Evolutionary conservation across 257 asterid genomes (phyloP), one percentile per base, ranked within the genome.

Genomic region (Verbena officinalis): DNA sequence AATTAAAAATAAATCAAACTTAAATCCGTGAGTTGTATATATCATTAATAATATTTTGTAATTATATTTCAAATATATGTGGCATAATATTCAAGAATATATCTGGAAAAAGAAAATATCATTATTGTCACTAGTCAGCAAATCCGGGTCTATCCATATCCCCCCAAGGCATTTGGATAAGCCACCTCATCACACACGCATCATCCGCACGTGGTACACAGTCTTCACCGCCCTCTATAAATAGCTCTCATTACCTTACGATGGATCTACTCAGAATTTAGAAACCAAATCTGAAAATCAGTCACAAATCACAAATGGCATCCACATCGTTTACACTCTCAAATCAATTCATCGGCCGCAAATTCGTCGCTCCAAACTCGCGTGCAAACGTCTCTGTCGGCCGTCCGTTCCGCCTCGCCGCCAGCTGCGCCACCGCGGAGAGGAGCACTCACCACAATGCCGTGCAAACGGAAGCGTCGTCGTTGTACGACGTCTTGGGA

Each of bases 401-500:
- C 77, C 68, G 15, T 9, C 57, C 54, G 12, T 31, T 19, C 30
- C 73, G 71, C 15, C 14, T 75, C 59, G 65, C 83, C 58, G 73
- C 81, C 62, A 19, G 55, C 1, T 73, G 49, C 61, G 55, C 80
- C 69, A 72, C 81, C 24, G 70, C 75, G 1, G 70, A 73, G 1
- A 69, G 46, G 51, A 62, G 67, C 48, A 49, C 62, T 3, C 38
- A 55, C 24, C 17, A 34, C 19, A 12, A 14, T 39, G 13, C 62
- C 44, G 8, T 48, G 13, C 71, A 49, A 8, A 17, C 74, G 46
- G n/a, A n/a, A n/a, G 33, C 33, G 33, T 45, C 71, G 43, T 33
- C 69, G 38, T 64, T 33, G 0, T 84, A 84, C 77, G 76, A 79
- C 2, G 70, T 79, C 7, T 72, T 79, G 14, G 84, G 81, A 30